Conservation (phyloP, 2,329 filamentous ascomycete genomes). For the Fusarium protoensiforme region DNA sequence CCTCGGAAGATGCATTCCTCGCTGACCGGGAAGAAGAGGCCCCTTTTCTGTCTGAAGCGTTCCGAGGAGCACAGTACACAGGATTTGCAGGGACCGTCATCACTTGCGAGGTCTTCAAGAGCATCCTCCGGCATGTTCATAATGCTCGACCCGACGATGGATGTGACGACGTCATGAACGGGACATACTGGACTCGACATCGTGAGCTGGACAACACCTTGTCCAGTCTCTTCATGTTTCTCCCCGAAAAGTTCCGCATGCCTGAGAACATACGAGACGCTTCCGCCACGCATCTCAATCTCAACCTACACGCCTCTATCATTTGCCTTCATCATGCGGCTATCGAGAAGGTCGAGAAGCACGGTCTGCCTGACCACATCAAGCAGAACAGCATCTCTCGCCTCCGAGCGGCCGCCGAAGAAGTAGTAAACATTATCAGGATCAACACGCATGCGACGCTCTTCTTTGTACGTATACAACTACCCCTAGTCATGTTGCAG, state of each 20-base stretch:
- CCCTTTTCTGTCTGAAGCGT: conserved; percentile 71
- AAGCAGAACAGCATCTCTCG: conserved; percentile 77
- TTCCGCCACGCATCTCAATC: conserved; percentile 83
- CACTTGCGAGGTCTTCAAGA: conserved; percentile 82
- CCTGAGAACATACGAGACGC: conserved; percentile 75
- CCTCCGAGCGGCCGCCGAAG: conserved; percentile 82
- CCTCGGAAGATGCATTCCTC: conserved; percentile 80
- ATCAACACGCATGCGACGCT: conserved; percentile 78
- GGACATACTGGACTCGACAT: conserved; percentile 88
- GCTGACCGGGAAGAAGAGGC: conserved; percentile 72
- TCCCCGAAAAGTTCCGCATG: conserved; percentile 80
- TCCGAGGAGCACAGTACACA: conserved; percentile 72
- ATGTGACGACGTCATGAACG: conserved; percentile 78
- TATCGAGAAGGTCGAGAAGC: conserved; percentile 82
- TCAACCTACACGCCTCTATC: conserved; percentile 87
- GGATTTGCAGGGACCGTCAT: conserved; percentile 79
- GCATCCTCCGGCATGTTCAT: conserved; percentile 84
- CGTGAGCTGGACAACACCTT: conserved; percentile 84
- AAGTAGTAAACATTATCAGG: conserved; percentile 86
- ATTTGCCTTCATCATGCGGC: conserved; percentile 93
- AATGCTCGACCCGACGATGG: conserved; percentile 75
- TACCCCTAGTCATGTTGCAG: background rate
- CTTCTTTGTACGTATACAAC: conserved; percentile 65
- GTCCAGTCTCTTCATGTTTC: conserved; percentile 79
- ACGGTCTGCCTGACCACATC: conserved; percentile 72